phyloP scores from a whole-genome alignment of 176 grass and related monocot genomes.

The Musa schizocarpa region DNA sequence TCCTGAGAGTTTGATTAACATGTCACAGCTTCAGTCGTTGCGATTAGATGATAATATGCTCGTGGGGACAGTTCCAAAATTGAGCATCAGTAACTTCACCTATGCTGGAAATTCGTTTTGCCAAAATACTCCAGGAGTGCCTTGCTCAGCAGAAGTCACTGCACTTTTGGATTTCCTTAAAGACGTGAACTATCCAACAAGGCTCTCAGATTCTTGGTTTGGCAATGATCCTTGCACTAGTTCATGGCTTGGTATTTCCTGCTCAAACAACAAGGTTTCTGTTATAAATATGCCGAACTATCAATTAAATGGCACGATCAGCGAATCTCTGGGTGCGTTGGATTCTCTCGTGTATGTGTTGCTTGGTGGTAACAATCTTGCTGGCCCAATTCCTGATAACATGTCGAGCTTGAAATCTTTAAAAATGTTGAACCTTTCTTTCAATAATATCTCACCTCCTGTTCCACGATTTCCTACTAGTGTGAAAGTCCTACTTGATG shows the following conservation, averaged over 20 bases:
- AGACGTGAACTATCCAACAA: neutral
- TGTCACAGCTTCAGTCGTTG: slow-evolving; percentile 1
- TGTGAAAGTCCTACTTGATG: slow-evolving; percentile 30
- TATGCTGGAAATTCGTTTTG: slow-evolving; percentile 14
- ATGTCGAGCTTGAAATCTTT: slow-evolving; percentile 47
- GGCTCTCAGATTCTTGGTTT: neutral
- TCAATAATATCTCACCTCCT: slow-evolving; percentile 48
- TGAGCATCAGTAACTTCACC: neutral
- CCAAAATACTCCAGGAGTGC: neutral
- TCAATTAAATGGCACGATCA: slow-evolving; percentile 60
- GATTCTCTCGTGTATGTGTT: slow-evolving; percentile 28
- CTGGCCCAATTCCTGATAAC: slow-evolving; percentile 43
- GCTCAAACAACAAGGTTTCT: neutral
- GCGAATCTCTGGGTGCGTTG: slow-evolving; percentile 39
- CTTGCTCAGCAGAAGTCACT: slow-evolving; percentile 11
- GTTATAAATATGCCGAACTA: slow-evolving; percentile 13
- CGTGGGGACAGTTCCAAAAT: slow-evolving; percentile 9
- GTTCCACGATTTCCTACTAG: slow-evolving; percentile 40
- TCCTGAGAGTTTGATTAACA: slow-evolving; percentile 18
- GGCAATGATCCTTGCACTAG: slow-evolving; percentile 19
- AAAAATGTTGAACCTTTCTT: slow-evolving; percentile 47
- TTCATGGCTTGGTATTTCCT: slow-evolving; percentile 10
- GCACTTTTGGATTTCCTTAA: slow-evolving; percentile 19
- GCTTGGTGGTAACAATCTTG: slow-evolving; percentile 53
- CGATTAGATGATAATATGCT: slow-evolving; percentile 15